Conservation (phyloP, 176 grass and related monocot species). For the Dactylis glomerata region DNA sequence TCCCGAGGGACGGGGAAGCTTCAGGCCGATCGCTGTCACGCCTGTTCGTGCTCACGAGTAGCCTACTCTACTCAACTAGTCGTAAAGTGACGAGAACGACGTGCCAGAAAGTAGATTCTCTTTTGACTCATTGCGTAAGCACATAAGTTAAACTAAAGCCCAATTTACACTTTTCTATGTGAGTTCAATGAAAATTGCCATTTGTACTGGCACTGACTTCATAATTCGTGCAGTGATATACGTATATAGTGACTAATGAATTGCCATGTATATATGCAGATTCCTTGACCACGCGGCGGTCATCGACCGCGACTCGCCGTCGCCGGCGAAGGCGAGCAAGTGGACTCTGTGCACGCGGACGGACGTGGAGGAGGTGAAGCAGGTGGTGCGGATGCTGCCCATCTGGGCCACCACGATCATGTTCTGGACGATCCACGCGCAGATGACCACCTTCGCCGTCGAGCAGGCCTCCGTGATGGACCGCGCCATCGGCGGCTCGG, state of each 20-base stretch:
- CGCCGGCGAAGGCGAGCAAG: constrained; percentile 14
- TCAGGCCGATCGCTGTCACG: background rate
- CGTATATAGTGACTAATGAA: background rate
- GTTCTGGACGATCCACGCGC: constrained; percentile 94
- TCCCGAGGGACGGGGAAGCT: too few species aligned
- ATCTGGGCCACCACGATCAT: constrained; percentile 77
- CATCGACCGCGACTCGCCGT: background rate
- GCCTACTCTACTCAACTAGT: background rate
- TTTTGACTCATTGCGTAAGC: background rate
- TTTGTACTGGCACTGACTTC: background rate
- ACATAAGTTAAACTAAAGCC: background rate
- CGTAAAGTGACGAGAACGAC: background rate
- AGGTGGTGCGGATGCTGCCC: constrained; percentile 69
- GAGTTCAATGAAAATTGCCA: background rate
- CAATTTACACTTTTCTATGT: background rate
- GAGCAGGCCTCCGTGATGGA: constrained; percentile 76
- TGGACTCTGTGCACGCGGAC: constrained; percentile 52
- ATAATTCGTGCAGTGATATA: background rate
- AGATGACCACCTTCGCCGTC: constrained; percentile 95
- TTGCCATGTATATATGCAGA: constrained; percentile 7
- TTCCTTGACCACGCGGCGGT: constrained; percentile 72
- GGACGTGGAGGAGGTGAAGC: constrained; percentile 86
- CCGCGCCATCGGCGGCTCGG: constrained; percentile 49
- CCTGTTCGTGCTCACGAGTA: background rate
- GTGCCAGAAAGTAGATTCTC: background rate